Evolutionary conservation across 2,329 filamentous ascomycete genomes (phyloP), one percentile per base, ranked within the genome.

Genomic region (Trichoderma lentiforme): DNA sequence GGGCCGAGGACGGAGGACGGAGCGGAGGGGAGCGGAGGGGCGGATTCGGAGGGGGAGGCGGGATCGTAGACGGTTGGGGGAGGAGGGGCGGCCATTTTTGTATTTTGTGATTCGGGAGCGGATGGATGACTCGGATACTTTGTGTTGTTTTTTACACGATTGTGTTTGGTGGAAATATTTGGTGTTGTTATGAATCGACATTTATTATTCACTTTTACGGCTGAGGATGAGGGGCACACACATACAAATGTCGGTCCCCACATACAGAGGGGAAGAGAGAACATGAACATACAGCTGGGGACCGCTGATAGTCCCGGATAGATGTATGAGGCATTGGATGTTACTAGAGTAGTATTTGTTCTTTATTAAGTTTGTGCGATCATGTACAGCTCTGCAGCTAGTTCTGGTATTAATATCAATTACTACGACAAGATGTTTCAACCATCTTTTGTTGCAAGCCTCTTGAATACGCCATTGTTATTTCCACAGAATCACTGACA

Each of bases 31-130:
- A 71, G 69, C 11, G 72, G 63, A 6, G 73, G 70, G 26, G 72
- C 72, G 24, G 58, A 36, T 64, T 74, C 73, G 70, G 72, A 58
- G n/a, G 70, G 51, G 2, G 73, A 73, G 58, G 47, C 15, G 18
- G 72, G 43, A 21, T 74, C 68, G 67, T 71, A 74, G 18, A 21
- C 32, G 8, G 70, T 32, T 39, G 56, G 34, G 24, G 43, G 43
- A 47, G 18, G 39, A 21, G 43, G 43, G 18, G 43, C 43, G 8
- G 70, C 32, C 64, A 68, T 69, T 21, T 51, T 51, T 21, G n/a
- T 47, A 36, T 2, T 63, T 62, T n/a, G 2, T 24, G 30, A 36
- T 56, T 26, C 12, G 28, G 43, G n/a, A 3, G n/a, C 21, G 43
- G 43, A 21, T 21, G 43, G 43, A 32, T 11, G 15, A 11, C 18